These are phyloP conservation scores for Hymenoscyphus fraxineus DNA, from an alignment of 2,329 filamentous ascomycete species.

Conservation along the genomic window DNA sequence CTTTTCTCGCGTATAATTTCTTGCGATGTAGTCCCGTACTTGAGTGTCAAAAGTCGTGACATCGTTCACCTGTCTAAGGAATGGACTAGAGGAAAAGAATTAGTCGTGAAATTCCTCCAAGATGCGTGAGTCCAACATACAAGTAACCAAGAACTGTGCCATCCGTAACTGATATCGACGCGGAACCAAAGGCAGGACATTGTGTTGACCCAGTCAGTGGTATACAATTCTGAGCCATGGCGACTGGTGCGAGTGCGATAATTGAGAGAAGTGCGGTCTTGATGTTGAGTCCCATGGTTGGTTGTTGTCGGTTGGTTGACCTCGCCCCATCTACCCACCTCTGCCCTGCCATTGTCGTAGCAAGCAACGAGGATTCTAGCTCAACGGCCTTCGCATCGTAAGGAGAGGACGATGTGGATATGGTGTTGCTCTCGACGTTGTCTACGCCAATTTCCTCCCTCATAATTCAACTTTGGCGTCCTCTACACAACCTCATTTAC, in stretches of 20 bases:
- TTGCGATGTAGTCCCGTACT: constrained; percentile 68
- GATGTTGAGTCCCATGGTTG: constrained; percentile 22
- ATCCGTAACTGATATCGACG: constrained; percentile 68
- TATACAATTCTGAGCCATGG: constrained; percentile 47
- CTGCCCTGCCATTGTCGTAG: constrained; percentile 14
- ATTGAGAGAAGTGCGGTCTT: constrained; percentile 30
- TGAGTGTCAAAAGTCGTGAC: constrained; percentile 72
- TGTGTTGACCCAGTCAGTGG: constrained; percentile 65
- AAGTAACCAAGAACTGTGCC: constrained; percentile 56
- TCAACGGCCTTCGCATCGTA: constrained; percentile 20
- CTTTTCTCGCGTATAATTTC: constrained; percentile 73
- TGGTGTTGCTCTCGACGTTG: constrained; percentile 17
- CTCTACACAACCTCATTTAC: constrained; percentile 20
- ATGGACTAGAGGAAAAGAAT: constrained; percentile 57
- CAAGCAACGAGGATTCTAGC: constrained; percentile 10
- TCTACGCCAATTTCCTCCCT: constrained; percentile 22
- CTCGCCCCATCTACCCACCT: constrained; percentile 8
- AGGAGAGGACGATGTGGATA: constrained; percentile 13
- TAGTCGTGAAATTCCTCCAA: constrained; percentile 20
- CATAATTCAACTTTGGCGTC: constrained; percentile 26
- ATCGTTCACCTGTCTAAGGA: constrained; percentile 77
- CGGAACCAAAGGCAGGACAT: constrained; percentile 68
- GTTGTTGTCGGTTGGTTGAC: constrained; percentile 22
- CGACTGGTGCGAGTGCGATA: constrained; percentile 28
- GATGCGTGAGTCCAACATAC: constrained; percentile 45